phyloP scores from a whole-genome alignment of 2,329 filamentous ascomycete species.

The Epichloe sibirici region DNA sequence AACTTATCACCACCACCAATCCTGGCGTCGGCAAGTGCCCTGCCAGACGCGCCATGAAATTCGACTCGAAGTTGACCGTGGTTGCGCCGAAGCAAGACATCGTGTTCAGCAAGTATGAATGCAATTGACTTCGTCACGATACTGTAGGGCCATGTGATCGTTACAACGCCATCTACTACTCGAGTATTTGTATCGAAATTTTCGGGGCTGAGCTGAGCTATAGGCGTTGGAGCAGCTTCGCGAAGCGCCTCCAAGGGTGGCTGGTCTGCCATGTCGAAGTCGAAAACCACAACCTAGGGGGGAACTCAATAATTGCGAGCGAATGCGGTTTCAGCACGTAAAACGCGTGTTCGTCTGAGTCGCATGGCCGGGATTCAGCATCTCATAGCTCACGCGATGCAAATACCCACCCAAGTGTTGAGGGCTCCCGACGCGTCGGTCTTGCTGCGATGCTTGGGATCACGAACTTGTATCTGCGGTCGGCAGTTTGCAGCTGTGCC shows the following conservation, averaged over 20 bases:
- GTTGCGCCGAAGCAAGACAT: conserved; percentile 64
- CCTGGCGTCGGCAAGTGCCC: conserved; percentile 50
- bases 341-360: neutral
- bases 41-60: conserved; percentile 60
- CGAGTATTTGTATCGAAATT: conserved; percentile 27
- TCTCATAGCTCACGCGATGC: neutral
- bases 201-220: conserved; percentile 41
- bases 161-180: conserved; percentile 59
- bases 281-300: neutral
- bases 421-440: neutral
- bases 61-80: conserved; percentile 73
- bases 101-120: conserved; percentile 72
- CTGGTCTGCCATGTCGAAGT: conserved; percentile 13
- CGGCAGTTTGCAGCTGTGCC: neutral
- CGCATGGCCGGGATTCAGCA: neutral
- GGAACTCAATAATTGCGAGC: neutral
- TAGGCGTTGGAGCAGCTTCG: conserved; percentile 31
- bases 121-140: conserved; percentile 61
- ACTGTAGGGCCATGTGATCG: conserved; percentile 86
- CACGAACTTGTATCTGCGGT: neutral
- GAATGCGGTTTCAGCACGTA: neutral
- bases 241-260: conserved; percentile 13
- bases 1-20: conserved; percentile 72
- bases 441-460: neutral
- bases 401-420: neutral